phyloP scores from a whole-genome alignment of 208 protist genomes.

The Angomonas deanei region DNA sequence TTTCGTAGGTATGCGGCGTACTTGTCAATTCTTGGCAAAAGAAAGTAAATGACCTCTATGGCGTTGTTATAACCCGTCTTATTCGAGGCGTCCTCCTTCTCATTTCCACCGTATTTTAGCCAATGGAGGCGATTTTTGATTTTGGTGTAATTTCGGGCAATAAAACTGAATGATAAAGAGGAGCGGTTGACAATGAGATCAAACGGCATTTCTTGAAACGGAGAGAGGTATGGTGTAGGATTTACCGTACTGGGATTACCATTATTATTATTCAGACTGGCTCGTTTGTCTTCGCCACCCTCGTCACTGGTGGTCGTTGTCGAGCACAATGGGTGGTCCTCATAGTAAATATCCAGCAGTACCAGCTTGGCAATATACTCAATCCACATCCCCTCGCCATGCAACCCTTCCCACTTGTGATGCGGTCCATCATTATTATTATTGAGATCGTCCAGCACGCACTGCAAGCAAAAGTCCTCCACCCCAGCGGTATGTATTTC shows the following conservation, averaged over 20 bases:
- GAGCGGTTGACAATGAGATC: neutral
- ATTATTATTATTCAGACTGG: too few species aligned
- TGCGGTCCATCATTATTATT: neutral
- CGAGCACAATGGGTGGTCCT: neutral
- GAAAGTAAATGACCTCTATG: neutral
- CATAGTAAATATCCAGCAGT: slow-evolving; percentile 44
- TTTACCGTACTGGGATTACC: too few species aligned
- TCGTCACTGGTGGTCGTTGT: too few species aligned
- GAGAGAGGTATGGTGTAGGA: neutral
- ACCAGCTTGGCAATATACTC: slow-evolving; percentile 46
- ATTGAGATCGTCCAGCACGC: slow-evolving; percentile 6
- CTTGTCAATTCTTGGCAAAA: neutral
- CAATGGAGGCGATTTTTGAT: neutral
- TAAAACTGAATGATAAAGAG: neutral
- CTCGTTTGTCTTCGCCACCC: too few species aligned
- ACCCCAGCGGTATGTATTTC: neutral
- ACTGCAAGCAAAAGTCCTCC: slow-evolving; percentile 1
- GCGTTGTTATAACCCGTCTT: neutral
- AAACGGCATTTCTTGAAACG: neutral
- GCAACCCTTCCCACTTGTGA: slow-evolving; percentile 42
- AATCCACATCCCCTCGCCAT: slow-evolving; percentile 80
- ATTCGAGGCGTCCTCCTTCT: neutral
- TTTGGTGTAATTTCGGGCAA: neutral
- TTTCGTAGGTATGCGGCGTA: neutral
- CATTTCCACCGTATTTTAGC: neutral